Base-by-base conservation (phyloP, 139 green algal genomes). In the Zygnema cylindricum region DNA sequence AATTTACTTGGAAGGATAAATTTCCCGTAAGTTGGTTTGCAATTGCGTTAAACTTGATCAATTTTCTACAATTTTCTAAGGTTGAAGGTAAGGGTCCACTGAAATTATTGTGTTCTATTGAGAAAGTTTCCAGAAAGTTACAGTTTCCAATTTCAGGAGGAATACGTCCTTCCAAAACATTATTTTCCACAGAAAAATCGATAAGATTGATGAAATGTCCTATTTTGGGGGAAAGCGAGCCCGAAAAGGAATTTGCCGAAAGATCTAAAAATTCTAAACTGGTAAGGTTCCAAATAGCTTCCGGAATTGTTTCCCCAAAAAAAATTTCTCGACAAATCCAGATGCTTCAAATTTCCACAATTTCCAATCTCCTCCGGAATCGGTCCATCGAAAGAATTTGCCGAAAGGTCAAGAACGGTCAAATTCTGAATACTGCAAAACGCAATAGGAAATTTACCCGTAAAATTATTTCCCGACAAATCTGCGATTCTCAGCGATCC, bases 271-370 rank as follows among this genome's bases (percentile, higher is more conserved):
- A 25, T 16, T 63, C 49, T 25, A 63, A 16, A 16, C 16, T 63
- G 7, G 16, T 25, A 16, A 63, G 49, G 7, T 63, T 16, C 49
- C 49, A 63, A 7, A 63, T 63, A 25, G 49, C 7, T 25, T 63
- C 16, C 49, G 49, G 49, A 63, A 63, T 63, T 63, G n/a, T n/a
- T 63, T 63, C 49, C 49, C 49, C 7, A 16, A 63, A 63, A 63
- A 63, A 63, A 16, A 63, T 35, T 90, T 86, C 32, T 83, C 25
- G 32, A 76, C 86, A 42, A 90, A 76, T 82, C n/a, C 40, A 90
- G 39, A 0, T 75, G 22, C 21, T 11, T 77, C 33, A 1, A 1
- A 63, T 0, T 22, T 55, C 49, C 3, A 2, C 69, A 41, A 43
- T 55, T 84, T 22, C 41, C 35, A 42, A 69, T 43, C 3, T n/a